Conservation (phyloP, 1,284 basidiomycete genomes). For the Irpex rosettiformis region DNA sequence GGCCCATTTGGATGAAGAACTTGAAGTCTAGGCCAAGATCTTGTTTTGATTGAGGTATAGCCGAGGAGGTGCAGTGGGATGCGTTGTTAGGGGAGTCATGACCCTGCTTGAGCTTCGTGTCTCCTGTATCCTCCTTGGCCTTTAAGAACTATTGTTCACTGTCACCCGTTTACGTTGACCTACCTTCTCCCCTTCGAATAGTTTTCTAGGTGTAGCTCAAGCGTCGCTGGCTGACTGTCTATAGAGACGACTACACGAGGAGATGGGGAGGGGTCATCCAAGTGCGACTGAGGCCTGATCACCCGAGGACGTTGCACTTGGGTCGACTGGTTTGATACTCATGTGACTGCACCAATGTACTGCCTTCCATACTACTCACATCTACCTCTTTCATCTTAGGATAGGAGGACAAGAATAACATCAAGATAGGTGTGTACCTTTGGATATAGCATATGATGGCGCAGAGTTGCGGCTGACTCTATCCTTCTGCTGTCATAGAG, state of each 20-base stretch:
- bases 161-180: neutral
- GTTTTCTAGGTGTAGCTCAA: no score
- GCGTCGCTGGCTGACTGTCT: neutral
- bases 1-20: no score
- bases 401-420: no score
- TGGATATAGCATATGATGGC: no score
- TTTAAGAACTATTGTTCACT: neutral
- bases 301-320: neutral
- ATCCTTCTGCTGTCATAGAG: no score
- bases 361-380: no score
- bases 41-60: neutral
- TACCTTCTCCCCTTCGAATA: neutral
- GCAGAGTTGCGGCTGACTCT: no score
- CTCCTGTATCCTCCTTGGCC: neutral
- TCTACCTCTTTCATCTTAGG: no score
- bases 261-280: neutral
- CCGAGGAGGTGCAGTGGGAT: neutral
- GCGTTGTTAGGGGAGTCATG: neutral
- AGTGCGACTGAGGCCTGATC: neutral
- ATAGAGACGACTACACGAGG: no score
- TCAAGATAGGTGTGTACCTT: no score
- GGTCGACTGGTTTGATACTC: neutral
- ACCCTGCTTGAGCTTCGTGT: neutral
- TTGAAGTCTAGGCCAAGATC: neutral
- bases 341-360: no score